Evolutionary conservation across 805 yeast genomes (phyloP).

Genomic region (Saccharomycopsis sp.): DNA sequence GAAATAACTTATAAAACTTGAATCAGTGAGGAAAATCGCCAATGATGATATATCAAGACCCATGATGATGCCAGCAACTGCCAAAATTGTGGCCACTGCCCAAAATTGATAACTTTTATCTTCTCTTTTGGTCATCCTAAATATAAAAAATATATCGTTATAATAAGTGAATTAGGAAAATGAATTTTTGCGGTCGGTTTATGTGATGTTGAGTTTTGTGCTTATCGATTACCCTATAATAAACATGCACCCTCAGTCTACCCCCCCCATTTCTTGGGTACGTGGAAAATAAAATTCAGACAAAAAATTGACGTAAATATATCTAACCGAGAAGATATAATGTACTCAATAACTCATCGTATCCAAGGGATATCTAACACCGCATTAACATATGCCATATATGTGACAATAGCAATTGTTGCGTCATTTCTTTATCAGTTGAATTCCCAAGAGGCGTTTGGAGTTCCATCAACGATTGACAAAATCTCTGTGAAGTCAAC

Average conservation of each 20-base stretch:
- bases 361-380: constrained; percentile 47
- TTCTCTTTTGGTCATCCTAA: too few relatives aligned
- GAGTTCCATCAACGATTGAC: constrained; percentile 32
- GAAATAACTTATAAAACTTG: constrained; percentile 45
- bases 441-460: constrained; percentile 38
- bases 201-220: neutral
- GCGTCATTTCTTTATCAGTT: constrained; percentile 45
- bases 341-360: constrained; percentile 39
- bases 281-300: too few relatives aligned
- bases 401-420: constrained; percentile 42
- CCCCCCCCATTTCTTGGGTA: too few relatives aligned
- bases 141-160: constrained; percentile 1
- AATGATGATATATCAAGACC: constrained; percentile 79
- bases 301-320: too few relatives aligned
- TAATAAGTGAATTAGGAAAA: neutral
- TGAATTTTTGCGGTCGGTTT: neutral
- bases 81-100: constrained; percentile 48
- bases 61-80: constrained; percentile 64
- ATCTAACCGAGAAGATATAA: too few relatives aligned
- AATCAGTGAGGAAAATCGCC: constrained; percentile 54
- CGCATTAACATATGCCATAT: constrained; percentile 44
- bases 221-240: too few relatives aligned
- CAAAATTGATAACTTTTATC: too few relatives aligned
- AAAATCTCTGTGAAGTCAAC: constrained; percentile 31
- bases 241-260: too few relatives aligned